phyloP scores from a whole-genome alignment of 2,329 filamentous ascomycete genomes.

The Cladophialophora exuberans region DNA sequence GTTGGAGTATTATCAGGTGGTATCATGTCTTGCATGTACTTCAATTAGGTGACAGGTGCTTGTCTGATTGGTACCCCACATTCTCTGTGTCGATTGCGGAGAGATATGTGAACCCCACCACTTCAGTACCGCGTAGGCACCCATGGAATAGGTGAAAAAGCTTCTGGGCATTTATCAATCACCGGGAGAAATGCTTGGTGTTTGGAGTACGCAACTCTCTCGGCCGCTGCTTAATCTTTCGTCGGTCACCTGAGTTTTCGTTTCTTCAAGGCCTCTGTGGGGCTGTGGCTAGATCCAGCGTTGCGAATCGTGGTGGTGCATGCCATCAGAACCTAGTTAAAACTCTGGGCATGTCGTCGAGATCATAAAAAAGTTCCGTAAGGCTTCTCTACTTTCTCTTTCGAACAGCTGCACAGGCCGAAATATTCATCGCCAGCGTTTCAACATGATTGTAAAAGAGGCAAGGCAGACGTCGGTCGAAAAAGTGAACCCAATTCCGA shows the following conservation, averaged over 20 bases:
- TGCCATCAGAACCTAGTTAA: neutral
- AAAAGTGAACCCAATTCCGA: slow-evolving; percentile 12
- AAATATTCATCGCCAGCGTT: too few species aligned
- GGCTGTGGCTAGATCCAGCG: neutral
- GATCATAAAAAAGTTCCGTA: neutral
- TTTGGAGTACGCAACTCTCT: slow-evolving; percentile 1
- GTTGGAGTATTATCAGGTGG: neutral
- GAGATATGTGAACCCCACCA: neutral
- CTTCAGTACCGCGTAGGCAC: neutral
- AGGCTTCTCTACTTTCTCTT: too few species aligned
- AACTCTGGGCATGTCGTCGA: neutral
- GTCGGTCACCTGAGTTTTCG: neutral
- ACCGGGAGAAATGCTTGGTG: neutral
- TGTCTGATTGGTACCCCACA: too few species aligned
- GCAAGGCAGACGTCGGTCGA: slow-evolving; percentile 18
- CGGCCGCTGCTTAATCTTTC: neutral
- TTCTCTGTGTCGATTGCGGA: too few species aligned
- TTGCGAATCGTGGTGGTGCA: neutral
- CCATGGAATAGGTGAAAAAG: neutral
- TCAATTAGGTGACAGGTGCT: too few species aligned
- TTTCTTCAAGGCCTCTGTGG: neutral
- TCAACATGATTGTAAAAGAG: slow-evolving; percentile 9
- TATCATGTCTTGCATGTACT: too few species aligned
- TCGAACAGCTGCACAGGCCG: too few species aligned
- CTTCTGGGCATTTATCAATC: slow-evolving; percentile 4